A percentile compares a stretch with the other conserved stretches of the same genome.
phyloP scores from a whole-genome alignment of 179 eudicot species.

The Sideroxylon spinosum region DNA sequence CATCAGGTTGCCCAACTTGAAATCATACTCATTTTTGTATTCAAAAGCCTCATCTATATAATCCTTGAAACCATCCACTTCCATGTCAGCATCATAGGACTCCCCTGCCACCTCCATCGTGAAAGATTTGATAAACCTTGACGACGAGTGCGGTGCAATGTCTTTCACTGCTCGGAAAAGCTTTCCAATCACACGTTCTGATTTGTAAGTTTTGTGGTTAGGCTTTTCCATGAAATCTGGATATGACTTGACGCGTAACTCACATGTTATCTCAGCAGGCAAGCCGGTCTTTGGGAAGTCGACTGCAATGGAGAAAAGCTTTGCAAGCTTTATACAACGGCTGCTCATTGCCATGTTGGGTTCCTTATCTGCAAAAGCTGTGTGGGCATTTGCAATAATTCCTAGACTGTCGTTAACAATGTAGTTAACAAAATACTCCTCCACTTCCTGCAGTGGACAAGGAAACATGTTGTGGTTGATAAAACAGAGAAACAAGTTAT shows the following conservation, averaged over 20 bases:
- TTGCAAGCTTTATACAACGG: slow-evolving; percentile 60
- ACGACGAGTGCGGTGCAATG: slow-evolving; percentile 35
- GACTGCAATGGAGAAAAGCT: slow-evolving; percentile 72
- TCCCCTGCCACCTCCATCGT: slow-evolving; percentile 49
- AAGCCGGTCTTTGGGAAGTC: slow-evolving; percentile 89
- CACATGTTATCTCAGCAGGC: slow-evolving; percentile 67
- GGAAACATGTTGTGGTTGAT: neutral
- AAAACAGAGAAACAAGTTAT: neutral
- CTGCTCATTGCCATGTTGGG: slow-evolving; percentile 46
- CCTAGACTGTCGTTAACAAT: slow-evolving; percentile 86
- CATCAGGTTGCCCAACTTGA: slow-evolving; percentile 69
- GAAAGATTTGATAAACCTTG: slow-evolving; percentile 30
- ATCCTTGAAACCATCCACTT: slow-evolving; percentile 63
- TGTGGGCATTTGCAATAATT: slow-evolving; percentile 76
- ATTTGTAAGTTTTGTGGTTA: slow-evolving; percentile 59
- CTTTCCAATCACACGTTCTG: slow-evolving; percentile 61
- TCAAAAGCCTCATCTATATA: slow-evolving; percentile 57
- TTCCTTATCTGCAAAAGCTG: slow-evolving; percentile 66
- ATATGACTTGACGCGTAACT: slow-evolving; percentile 50
- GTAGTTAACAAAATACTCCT: slow-evolving; percentile 73
- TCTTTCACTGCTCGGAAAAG: slow-evolving; percentile 67
- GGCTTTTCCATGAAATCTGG: slow-evolving; percentile 93
- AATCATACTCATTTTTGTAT: slow-evolving; percentile 64
- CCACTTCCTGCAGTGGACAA: slow-evolving; percentile 49
- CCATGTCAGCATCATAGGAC: slow-evolving; percentile 67